Conservation (phyloP, 2,329 filamentous ascomycete species). For the Sclerotinia trifoliorum region DNA sequence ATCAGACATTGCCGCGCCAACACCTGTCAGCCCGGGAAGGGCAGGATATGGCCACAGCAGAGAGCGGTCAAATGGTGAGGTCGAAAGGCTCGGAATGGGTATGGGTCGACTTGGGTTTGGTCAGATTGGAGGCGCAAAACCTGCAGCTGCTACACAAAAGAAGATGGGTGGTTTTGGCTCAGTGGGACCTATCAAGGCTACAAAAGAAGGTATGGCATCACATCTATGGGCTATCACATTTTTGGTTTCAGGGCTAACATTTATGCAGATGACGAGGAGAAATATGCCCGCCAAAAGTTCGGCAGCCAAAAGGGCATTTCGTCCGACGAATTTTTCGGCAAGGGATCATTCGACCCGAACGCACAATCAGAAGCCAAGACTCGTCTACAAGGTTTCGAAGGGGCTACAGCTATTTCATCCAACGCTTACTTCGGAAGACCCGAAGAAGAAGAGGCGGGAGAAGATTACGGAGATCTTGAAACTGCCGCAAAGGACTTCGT, state of each 20-base stretch:
- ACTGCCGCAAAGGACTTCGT: constrained; percentile 94
- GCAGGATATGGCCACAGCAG: constrained; percentile 59
- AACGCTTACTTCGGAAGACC: constrained; percentile 97
- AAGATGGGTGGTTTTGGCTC: constrained; percentile 83
- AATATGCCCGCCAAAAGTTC: constrained; percentile 84
- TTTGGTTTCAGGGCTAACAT: constrained; percentile 26
- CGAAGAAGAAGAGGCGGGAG: constrained; percentile 71
- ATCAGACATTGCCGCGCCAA: constrained; percentile 66
- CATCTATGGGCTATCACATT: neutral
- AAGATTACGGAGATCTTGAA: constrained; percentile 90
- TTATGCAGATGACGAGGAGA: constrained; percentile 68
- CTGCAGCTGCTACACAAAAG: constrained; percentile 42
- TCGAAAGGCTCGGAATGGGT: constrained; percentile 79
- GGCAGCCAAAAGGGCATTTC: constrained; percentile 93
- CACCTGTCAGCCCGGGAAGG: constrained; percentile 67
- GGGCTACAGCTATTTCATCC: constrained; percentile 86
- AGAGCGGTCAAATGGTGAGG: constrained; percentile 69
- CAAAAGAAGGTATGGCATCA: constrained; percentile 58
- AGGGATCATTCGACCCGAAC: constrained; percentile 77
- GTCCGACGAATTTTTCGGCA: constrained; percentile 97
- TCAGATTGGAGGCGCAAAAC: constrained; percentile 37
- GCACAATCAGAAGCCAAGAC: constrained; percentile 82
- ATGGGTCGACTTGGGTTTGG: constrained; percentile 40
- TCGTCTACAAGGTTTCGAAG: constrained; percentile 88
- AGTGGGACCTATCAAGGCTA: constrained; percentile 70